Evolutionary conservation across 805 yeast species (phyloP), one percentile per base, ranked within the genome.

Genomic region (Osmozyma mogii): DNA sequence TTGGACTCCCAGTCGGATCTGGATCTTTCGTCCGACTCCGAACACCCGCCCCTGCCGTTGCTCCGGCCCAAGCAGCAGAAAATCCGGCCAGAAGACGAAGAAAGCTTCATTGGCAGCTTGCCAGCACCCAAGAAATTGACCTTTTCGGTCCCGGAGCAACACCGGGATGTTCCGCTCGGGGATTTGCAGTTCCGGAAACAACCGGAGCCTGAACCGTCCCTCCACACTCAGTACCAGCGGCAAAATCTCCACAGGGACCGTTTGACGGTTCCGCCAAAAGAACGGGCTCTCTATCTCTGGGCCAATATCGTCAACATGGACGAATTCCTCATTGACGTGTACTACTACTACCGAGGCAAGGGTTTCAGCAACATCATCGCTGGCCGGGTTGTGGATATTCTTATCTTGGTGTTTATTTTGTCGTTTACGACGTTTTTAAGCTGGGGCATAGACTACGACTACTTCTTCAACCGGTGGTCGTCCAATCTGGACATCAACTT

Each of bases 231-330:
- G 17, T 32, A 26, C 30, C 30, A 12, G 15, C 24, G 35, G 10
- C 23, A 17, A 4, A 28, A 21, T 13, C 16, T n/a, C 19, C 12
- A 10, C 25, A 14, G 21, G n/a, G 33, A 35, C 29, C 22, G 15
- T 27, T 29, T 31, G 11, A 15, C 27, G 12, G 30, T 64, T 14
- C 67, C 69, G 10, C 68, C 68, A 4, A 55, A 53, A 27, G 96
- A 88, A 48, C 61, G 85, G 28, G 95, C 97, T 0, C 61, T 83
- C 11, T 92, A 96, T 85, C 70, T 84, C 36, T 92, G 98, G 97
- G 95, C 97, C 1, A 92, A 92, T 47, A 84, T 92, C 15, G 84
- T 83, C 42, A 92, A 92, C 52, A 68, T 92, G 52, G 99, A 92
- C 57, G 70, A 75, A 26, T 92, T 89, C 45, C 61, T 92, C 12